Base-by-base conservation (phyloP, 306 rosid genomes). In the Cucumis cinereus region DNA sequence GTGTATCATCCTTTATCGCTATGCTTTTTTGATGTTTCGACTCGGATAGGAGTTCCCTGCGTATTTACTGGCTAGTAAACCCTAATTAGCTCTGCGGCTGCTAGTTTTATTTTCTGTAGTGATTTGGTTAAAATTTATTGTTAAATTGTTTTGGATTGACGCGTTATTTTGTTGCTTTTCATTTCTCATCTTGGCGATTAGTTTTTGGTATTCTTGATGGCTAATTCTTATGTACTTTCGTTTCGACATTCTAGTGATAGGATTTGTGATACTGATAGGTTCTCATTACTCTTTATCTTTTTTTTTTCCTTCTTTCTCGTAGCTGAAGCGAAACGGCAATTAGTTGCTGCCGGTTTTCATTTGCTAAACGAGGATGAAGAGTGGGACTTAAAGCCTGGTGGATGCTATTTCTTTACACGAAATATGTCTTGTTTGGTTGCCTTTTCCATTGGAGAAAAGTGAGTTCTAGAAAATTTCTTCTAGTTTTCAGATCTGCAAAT, bases 361-460 rank as follows among this genome's bases (percentile, higher is more conserved):
- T 76, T 91, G 77, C 84, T 94, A 20, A 74, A 84, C 61, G 98
- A 91, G 87, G 88, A 85, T 78, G 90, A 91, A 38, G 93, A 91
- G 63, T 94, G 98, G 98, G 81, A 90, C 75, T 84, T 94, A n/a
- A 85, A 90, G 75, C 98, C 96, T 53, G 96, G 98, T 13, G 97
- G 97, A 53, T 88, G 95, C 79, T 94, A 94, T 84, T 90, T 91
- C 81, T 94, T 94, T 79, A 91, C 97, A 23, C 87, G 98, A 61
- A 91, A 94, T 56, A 90, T 94, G 98, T 91, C 98, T 73, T 88
- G 86, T 78, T 84, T 94, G 83, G 91, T 94, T 78, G 98, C 98
- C 50, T 91, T 94, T 81, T 83, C 96, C 57, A 82, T 91, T 36
- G 98, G 97, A 77, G 90, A 91, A 75, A 87, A 90, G 96, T 87